Evolutionary conservation across 1,139 yeast genomes (phyloP).

Genomic region (Yamadazyma triangularis): DNA sequence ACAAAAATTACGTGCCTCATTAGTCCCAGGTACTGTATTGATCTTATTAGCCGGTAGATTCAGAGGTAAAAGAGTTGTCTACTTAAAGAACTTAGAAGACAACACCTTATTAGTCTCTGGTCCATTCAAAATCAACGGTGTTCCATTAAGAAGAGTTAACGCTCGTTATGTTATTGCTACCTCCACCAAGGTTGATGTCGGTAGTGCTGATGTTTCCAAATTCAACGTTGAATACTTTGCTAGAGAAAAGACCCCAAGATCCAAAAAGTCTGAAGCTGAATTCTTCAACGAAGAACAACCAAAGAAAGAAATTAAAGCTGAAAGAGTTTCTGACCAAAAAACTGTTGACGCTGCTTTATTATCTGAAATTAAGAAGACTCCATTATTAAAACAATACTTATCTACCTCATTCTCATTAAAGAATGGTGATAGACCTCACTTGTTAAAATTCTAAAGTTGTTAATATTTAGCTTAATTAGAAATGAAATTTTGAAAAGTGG

Average conservation of each 20-base stretch:
- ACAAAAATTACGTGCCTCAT: conserved; percentile 93
- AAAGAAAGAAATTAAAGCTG: conserved; percentile 87
- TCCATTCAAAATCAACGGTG: conserved; percentile 99
- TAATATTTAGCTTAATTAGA: conserved; percentile 9
- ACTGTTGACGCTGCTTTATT: conserved; percentile 90
- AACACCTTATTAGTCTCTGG: conserved; percentile 97
- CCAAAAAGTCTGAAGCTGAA: conserved; percentile 84
- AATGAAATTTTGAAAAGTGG: conserved; percentile 8
- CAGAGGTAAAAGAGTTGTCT: conserved; percentile 99
- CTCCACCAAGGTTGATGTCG: conserved; percentile 83
- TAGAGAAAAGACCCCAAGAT: conserved; percentile 83
- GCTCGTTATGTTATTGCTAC: conserved; percentile 99
- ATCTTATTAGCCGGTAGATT: conserved; percentile 99
- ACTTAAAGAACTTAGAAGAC: conserved; percentile 97
- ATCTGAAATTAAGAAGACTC: conserved; percentile 95
- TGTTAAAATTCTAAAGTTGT: conserved; percentile 80
- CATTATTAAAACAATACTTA: conserved; percentile 96
- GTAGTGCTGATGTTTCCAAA: conserved; percentile 82
- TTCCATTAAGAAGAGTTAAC: conserved; percentile 98
- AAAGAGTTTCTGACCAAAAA: conserved; percentile 98
- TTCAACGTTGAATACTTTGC: conserved; percentile 96
- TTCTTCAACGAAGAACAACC: conserved; percentile 87
- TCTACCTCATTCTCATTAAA: conserved; percentile 95
- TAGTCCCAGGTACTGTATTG: conserved; percentile 98
- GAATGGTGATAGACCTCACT: conserved; percentile 99